Base-by-base conservation (phyloP, 2,329 filamentous ascomycete species). In the Gliomastix tumulicola region DNA sequence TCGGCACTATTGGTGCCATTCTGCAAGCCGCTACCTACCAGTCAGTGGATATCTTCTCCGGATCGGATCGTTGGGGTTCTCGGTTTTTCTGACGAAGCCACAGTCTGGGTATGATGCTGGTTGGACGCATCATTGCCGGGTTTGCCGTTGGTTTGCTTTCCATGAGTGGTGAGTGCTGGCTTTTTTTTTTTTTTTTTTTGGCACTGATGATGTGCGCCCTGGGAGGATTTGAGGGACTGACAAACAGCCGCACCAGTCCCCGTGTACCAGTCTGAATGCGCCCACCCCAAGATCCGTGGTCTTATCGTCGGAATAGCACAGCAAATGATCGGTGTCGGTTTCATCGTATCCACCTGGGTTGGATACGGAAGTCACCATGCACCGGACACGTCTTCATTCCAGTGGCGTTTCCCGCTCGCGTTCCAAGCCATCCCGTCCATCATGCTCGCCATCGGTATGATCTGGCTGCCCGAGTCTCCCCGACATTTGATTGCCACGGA, bases 401-500 rank as follows among this genome's bases (percentile, higher is more conserved):
- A 28, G 10, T 42, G 48, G 49, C 39, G 48, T 5, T 51, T 50
- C 31, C 49, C 49, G 10, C 37, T 51, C 12, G 47, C 45, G 4
- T 49, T 50, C 31, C 49, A 52, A 10, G 41, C 44, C 7, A 35
- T 51, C 4, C 49, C 49, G 11, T 42, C 46, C 3, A 39, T 39
- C 4, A 32, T 50, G 9, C 33, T 52, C 4, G 42, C 40, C 22
- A 18, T 46, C 13, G 47, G 49, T 6, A 50, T 50, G 41, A 18
- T 49, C 4, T 52, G 45, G 44, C 44, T 52, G 5, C 49, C 49
- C 13, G 45, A 53, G 35, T 50, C 47, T 2, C 49, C 49, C 3
- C 42, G 49, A 8, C 44, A 49, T 32, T 41, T 51, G 9, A 55
- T 64, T 28, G 51, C 51, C 27, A 62, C 54, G 16, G 62, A 60